phyloP scores from a whole-genome alignment of 768 basidiomycete genomes.

The Xanthoconium stramineum region DNA sequence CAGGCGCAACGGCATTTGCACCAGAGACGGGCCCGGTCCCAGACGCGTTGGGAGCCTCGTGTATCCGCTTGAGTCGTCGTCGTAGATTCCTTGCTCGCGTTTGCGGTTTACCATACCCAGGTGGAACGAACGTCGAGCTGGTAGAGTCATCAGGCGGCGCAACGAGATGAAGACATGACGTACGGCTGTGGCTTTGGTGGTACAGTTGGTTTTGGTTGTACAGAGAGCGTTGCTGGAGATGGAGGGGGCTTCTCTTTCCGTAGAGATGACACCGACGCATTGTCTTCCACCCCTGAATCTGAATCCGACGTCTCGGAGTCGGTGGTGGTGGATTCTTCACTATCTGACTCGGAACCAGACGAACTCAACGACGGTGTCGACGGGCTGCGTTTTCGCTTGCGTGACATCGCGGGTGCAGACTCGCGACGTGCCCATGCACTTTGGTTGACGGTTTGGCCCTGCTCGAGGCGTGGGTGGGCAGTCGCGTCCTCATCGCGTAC shows the following conservation, averaged over 20 bases:
- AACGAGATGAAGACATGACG: neutral
- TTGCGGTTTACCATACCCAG: slow-evolving; percentile 55
- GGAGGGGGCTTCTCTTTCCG: slow-evolving; percentile 8
- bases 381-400: slow-evolving; percentile 28
- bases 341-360: slow-evolving; percentile 21
- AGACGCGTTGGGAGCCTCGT: slow-evolving; percentile 18
- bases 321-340: slow-evolving; percentile 17
- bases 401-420: neutral
- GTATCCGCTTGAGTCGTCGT: slow-evolving; percentile 44
- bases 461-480: no score
- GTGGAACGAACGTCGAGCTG: slow-evolving; percentile 40
- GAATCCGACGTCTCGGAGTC: slow-evolving; percentile 13
- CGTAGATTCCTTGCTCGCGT: slow-evolving; percentile 60
- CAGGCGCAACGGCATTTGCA: slow-evolving; percentile 36
- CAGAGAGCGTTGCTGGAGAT: neutral
- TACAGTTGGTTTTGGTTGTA: slow-evolving; percentile 8
- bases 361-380: slow-evolving; percentile 13
- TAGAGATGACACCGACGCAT: neutral
- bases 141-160: neutral
- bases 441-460: neutral
- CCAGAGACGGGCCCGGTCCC: slow-evolving; percentile 34
- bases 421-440: neutral
- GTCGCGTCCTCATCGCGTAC: neutral
- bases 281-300: slow-evolving; percentile 16
- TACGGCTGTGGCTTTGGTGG: slow-evolving; percentile 2